phyloP scores from a whole-genome alignment of 2,329 filamentous ascomycete species.

The Aureobasidium lini region DNA sequence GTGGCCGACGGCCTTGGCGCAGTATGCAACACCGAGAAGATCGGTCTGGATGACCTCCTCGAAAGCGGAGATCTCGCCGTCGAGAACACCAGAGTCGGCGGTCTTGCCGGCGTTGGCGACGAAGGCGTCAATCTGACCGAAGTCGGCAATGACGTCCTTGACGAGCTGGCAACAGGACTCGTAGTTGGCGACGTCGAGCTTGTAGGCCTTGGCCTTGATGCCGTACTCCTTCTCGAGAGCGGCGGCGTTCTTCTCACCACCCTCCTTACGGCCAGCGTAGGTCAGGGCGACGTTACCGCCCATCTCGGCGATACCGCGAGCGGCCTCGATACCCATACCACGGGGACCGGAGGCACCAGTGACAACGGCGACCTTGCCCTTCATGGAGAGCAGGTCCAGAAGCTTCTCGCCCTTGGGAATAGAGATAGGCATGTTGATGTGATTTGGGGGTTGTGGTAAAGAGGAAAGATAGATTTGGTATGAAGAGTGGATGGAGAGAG shows the following conservation, averaged over 20 bases:
- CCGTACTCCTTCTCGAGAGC: conserved; percentile 53
- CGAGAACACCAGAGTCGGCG: conserved; percentile 60
- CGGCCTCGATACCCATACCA: conserved; percentile 61
- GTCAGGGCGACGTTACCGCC: conserved; percentile 60
- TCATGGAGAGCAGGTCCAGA: conserved; percentile 47
- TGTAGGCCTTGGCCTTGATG: conserved; percentile 61
- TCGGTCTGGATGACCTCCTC: conserved; percentile 79
- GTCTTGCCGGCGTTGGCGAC: conserved; percentile 66
- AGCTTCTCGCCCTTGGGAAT: conserved; percentile 48
- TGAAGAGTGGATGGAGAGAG: conserved; percentile 7
- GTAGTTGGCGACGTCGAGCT: conserved; percentile 54
- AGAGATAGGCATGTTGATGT: conserved; percentile 18
- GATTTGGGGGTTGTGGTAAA: conserved; percentile 9
- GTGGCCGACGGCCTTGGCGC: conserved; percentile 77
- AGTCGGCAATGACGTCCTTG: conserved; percentile 57
- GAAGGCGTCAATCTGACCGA: conserved; percentile 61
- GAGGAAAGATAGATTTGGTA: not conserved
- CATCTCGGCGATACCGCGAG: conserved; percentile 57
- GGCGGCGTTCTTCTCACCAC: conserved; percentile 59
- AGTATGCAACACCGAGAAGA: conserved; percentile 78
- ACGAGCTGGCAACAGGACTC: conserved; percentile 51
- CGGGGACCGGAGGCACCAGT: conserved; percentile 53
- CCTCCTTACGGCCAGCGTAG: conserved; percentile 53
- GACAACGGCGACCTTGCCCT: conserved; percentile 47
- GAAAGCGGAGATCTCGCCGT: conserved; percentile 62